Evolutionary conservation across 1,284 basidiomycete species (phyloP), one percentile per base, ranked within the genome.

Genomic region (Neonothopanus nambi): DNA sequence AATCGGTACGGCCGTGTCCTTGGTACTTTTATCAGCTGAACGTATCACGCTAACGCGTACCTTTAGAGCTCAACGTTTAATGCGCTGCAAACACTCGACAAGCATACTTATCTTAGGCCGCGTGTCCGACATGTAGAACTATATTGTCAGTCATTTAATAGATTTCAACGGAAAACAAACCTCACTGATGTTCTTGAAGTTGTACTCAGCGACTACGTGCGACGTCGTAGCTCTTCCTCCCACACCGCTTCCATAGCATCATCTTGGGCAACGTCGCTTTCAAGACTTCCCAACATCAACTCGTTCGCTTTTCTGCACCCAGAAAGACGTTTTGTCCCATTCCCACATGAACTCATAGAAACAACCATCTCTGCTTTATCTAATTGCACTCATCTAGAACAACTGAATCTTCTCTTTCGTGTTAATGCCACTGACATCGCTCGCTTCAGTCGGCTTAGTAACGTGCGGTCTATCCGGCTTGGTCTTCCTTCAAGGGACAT

Each of bases 181-280:
- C n/a, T n/a, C n/a, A 30, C 11, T 18, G 24, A 23, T n/a, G 3
- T 11, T 20, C n/a, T 17, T 18, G 9, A 21, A 55, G 54, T 55
- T 35, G 44, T 44, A 11, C 54, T 55, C 5, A 47, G 28, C 18
- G 54, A 55, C 15, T 55, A 55, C 44, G 43, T 51, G 36, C 48
- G 48, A 17, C 48, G 49, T 35, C 39, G 49, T 9, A 28, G 37
- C 41, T 43, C 49, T 28, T 43, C 6, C n/a, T 11, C 40, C 11
- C 30, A 18, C 20, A 23, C 36, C 21, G 36, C 23, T 15, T 30
- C 17, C 28, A 17, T 15, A 23, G 18, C 9, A 1, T 21, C 44
- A 36, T 12, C 23, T 23, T 55, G 54, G 54, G 36, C 45, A 15
- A 26, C 24, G 20, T 55, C 54, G n/a, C 48, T 55, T 13, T 44